These are phyloP conservation scores for Yamadazyma endophytica DNA, from an alignment of 805 yeast species.

Conservation along the genomic window DNA sequence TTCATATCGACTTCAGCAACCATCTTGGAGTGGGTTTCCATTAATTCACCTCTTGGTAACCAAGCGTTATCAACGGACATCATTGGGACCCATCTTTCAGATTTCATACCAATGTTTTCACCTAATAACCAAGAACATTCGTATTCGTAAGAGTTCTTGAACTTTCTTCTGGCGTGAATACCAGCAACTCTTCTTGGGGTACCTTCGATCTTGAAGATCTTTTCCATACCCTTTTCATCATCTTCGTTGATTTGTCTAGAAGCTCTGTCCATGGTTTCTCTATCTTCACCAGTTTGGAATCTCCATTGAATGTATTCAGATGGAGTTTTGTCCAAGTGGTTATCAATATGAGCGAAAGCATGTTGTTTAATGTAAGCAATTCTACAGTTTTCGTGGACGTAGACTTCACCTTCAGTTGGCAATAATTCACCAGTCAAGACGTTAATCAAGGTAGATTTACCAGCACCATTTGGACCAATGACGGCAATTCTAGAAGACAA, in stretches of 20 bases:
- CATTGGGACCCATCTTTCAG: conserved; percentile 99
- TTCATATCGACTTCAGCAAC: conserved; percentile 99
- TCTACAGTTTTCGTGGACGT: conserved; percentile 99
- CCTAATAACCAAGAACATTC: conserved; percentile 97
- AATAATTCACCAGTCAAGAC: conserved; percentile 99
- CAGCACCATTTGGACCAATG: conserved; percentile 99
- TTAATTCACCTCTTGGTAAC: conserved; percentile 95
- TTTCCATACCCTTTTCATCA: conserved; percentile 98
- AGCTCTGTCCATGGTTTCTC: conserved; percentile 99
- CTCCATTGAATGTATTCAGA: conserved; percentile 99
- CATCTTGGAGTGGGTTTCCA: conserved; percentile 93
- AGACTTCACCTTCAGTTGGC: conserved; percentile 98
- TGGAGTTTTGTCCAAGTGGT: conserved; percentile 98
- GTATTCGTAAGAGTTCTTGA: conserved; percentile 99
- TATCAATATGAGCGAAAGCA: conserved; percentile 99
- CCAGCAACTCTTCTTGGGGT: conserved; percentile 95
- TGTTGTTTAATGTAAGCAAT: conserved; percentile 99
- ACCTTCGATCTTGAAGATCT: conserved; percentile 98
- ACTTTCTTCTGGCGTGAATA: conserved; percentile 96
- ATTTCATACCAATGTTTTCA: conserved; percentile 98
- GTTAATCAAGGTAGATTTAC: conserved; percentile 98
- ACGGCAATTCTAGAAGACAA: conserved; percentile 99
- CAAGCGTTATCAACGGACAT: conserved; percentile 99
- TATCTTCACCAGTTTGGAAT: conserved; percentile 99
- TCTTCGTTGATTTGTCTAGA: conserved; percentile 95